A percentile compares a stretch with the other conserved stretches of the same genome.
Conservation (phyloP, 176 grass and related monocot species). For the Triticum timopheevii region DNA sequence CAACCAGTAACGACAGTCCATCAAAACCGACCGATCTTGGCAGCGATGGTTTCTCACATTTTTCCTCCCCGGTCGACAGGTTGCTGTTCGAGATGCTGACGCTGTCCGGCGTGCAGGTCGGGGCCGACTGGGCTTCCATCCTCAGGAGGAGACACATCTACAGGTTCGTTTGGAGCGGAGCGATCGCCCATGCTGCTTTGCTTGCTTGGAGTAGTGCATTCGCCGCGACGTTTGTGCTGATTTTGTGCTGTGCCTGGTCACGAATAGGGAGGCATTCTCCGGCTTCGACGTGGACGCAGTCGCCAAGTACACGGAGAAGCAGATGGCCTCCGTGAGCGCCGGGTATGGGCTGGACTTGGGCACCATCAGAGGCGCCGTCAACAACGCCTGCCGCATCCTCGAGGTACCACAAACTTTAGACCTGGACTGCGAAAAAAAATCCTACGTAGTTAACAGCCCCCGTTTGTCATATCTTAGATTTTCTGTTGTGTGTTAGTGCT, state of each 20-base stretch:
- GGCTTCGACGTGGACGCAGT: conserved; percentile 74
- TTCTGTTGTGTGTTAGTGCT: background rate
- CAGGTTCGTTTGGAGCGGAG: conserved; percentile 45
- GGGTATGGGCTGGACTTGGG: conserved; percentile 65
- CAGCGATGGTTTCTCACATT: background rate
- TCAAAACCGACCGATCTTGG: too few species aligned
- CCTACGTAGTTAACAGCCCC: background rate
- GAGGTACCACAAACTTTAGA: conserved; percentile 46
- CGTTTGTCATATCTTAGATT: background rate
- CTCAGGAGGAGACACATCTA: conserved; percentile 81
- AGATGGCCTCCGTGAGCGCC: conserved; percentile 68
- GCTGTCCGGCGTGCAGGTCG: conserved; percentile 86
- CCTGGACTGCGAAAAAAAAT: too few species aligned
- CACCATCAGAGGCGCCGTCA: conserved; percentile 68
- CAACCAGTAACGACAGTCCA: too few species aligned
- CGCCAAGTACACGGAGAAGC: conserved; percentile 73
- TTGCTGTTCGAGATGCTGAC: conserved; percentile 88
- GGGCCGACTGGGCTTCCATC: conserved; percentile 85
- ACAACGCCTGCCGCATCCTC: conserved; percentile 77
- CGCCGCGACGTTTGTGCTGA: conserved; percentile 17
- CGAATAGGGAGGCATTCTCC: conserved; percentile 76
- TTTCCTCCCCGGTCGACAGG: conserved; percentile 20
- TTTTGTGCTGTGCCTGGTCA: background rate
- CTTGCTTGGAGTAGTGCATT: background rate
- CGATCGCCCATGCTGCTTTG: background rate